Base-by-base conservation (phyloP, 768 basidiomycete genomes). In the Naganishia kalamii region DNA sequence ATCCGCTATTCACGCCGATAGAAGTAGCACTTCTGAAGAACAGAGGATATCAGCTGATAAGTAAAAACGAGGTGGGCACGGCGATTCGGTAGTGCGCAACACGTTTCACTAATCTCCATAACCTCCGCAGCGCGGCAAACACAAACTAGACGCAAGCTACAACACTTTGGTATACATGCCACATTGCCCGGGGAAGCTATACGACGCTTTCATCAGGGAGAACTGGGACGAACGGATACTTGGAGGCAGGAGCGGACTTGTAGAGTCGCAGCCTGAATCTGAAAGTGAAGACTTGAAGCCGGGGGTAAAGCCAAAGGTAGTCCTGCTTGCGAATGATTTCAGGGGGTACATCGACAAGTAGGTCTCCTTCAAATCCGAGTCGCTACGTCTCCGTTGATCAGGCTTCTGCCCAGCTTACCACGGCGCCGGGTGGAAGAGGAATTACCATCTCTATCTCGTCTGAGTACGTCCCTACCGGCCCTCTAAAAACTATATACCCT, bases 161-260 rank as follows among this genome's bases (percentile, higher is more conserved):
- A 35, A 27, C 29, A 57, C 54, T 1, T 40, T 57, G 37, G 35
- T 41, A 12, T 57, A 57, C 27, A 57, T 57, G 54, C 54, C 54
- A n/a, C 54, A 57, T 40, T 57, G 54, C 19, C 54, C 54, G 4
- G 54, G 54, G 27, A 57, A 33, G 30, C 54, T 57, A 6, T 57
- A 57, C 54, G 54, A 57, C 37, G 54, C 54, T 25, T 57, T 57
- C 54, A 23, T 57, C 10, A 35, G 37, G 8, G 54, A 40, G 54
- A 57, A 57, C 23, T 57, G 54, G 54, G 37, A 57, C 13, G 33
- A 3, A 35, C 54, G 30, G 7, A 41, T 57, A 49, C 15, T 41
- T 15, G 21, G 54, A 12, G 17, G 21, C 7, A 13, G n/a, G 4
- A n/a, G 52, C n/a, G n/a, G n/a, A n/a, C n/a, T n/a, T n/a, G n/a